Percentiles rank a stretch among this genome's conserved stretches.
phyloP scores from a whole-genome alignment of 768 basidiomycete species.

The Cystobasidium tubakii region DNA sequence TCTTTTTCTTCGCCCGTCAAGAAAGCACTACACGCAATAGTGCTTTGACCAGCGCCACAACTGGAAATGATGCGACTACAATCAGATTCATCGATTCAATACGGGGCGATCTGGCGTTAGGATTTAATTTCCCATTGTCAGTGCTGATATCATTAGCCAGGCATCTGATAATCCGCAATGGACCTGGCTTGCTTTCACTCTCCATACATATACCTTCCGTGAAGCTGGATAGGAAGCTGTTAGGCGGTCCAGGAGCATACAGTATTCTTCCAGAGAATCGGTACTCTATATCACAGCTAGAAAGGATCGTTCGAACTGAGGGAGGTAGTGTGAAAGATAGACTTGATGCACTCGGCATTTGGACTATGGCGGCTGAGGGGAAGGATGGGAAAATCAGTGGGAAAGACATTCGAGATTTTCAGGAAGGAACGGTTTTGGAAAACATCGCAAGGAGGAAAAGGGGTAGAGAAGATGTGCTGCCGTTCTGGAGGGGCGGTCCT shows the following conservation, averaged over 20 bases:
- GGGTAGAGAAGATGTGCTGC: conserved; percentile 24
- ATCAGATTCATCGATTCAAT: conserved; percentile 33
- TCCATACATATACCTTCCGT: conserved; percentile 25
- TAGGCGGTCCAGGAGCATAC: conserved; percentile 24
- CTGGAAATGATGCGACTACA: conserved; percentile 11
- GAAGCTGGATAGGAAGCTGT: not conserved
- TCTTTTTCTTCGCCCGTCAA: conserved; percentile 23
- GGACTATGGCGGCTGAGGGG: conserved; percentile 17
- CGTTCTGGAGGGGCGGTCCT: conserved; percentile 31
- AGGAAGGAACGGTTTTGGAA: conserved; percentile 21
- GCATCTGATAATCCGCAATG: conserved; percentile 21
- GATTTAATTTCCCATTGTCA: conserved; percentile 27
- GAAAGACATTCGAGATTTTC: conserved; percentile 6
- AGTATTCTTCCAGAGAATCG: not conserved
- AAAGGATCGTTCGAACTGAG: not conserved
- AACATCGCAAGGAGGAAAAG: conserved; percentile 11
- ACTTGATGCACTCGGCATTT: conserved; percentile 20
- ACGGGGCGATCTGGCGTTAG: conserved; percentile 19
- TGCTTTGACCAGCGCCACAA: not conserved
- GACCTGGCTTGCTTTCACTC: not conserved
- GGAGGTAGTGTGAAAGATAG: not conserved
- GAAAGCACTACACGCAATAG: not conserved
- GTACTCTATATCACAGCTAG: conserved; percentile 3
- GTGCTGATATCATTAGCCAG: conserved; percentile 9
- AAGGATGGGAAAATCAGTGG: conserved; percentile 29